phyloP scores from a whole-genome alignment of 768 basidiomycete species.

The Termitomyces sp. region DNA sequence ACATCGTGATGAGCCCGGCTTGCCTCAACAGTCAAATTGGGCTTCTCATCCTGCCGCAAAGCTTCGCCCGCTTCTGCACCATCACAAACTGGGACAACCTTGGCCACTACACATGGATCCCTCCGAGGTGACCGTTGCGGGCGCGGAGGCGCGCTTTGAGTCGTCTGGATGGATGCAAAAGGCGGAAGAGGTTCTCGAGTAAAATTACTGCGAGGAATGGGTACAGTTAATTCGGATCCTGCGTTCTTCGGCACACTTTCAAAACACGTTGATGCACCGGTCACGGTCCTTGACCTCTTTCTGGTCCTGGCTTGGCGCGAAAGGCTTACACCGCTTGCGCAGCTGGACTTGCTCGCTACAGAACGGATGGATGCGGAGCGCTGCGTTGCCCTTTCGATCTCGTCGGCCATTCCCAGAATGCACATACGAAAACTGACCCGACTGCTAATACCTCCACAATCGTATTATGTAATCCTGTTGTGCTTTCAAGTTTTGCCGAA shows the following conservation, averaged over 20 bases:
- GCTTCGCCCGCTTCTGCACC: not conserved
- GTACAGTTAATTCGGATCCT: slow-evolving; percentile 21
- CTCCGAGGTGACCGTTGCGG: slow-evolving; percentile 23
- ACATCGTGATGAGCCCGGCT: slow-evolving; percentile 13
- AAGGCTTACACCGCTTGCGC: slow-evolving; percentile 44
- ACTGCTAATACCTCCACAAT: not conserved
- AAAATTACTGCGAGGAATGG: slow-evolving; percentile 23
- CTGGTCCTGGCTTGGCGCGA: slow-evolving; percentile 47
- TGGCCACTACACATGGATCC: slow-evolving; percentile 1
- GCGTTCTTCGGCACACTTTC: slow-evolving; percentile 18
- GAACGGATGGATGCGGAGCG: slow-evolving; percentile 39
- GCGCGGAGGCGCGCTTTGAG: slow-evolving; percentile 14
- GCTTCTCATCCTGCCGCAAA: slow-evolving; percentile 1
- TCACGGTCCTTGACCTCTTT: slow-evolving; percentile 49
- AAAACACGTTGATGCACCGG: slow-evolving; percentile 20
- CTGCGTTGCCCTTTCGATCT: slow-evolving; percentile 10
- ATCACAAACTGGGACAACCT: not conserved
- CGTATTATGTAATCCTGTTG: not conserved
- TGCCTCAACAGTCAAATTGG: slow-evolving; percentile 1
- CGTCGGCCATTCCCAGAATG: slow-evolving; percentile 20
- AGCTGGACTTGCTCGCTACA: slow-evolving; percentile 44
- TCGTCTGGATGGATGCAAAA: slow-evolving; percentile 8
- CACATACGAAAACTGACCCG: slow-evolving; percentile 3
- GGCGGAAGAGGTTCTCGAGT: slow-evolving; percentile 19
- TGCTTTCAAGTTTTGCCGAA: not conserved